Conservation (phyloP, 169 alveolate genomes). For the Plasmodium cynomolgi region DNA sequence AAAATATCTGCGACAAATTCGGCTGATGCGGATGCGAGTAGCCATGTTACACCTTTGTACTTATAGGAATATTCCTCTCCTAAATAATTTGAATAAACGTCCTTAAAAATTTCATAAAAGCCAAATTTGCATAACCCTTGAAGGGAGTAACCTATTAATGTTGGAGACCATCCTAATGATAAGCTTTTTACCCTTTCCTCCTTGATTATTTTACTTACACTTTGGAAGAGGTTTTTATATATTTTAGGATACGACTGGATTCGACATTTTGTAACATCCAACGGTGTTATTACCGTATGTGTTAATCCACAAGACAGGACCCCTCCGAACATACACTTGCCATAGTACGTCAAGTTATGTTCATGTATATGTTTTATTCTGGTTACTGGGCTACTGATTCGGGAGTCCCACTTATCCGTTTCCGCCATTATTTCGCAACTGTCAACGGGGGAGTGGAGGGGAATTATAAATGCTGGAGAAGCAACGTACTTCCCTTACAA, state of each 20-base stretch:
- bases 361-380: slow-evolving; percentile 80
- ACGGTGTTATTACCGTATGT: slow-evolving; percentile 95
- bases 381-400: slow-evolving; percentile 78
- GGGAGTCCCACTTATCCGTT: slow-evolving; percentile 78
- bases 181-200: slow-evolving; percentile 94
- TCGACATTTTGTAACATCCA: slow-evolving; percentile 97
- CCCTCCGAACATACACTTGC: slow-evolving; percentile 97
- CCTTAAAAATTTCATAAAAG: slow-evolving; percentile 97
- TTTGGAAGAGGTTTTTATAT: slow-evolving; percentile 87
- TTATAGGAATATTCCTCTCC: slow-evolving; percentile 91
- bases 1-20: slow-evolving; percentile 98
- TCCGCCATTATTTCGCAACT: slow-evolving; percentile 14
- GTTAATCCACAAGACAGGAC: slow-evolving; percentile 97
- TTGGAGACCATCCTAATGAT: slow-evolving; percentile 97
- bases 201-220: slow-evolving; percentile 81
- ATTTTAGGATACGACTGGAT: slow-evolving; percentile 94
- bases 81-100: slow-evolving; percentile 87
- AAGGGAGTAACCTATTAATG: slow-evolving; percentile 96
- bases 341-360: slow-evolving; percentile 88
- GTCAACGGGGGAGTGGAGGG: not conserved
- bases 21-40: slow-evolving; percentile 98
- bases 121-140: slow-evolving; percentile 99
- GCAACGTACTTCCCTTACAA: not conserved
- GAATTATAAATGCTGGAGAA: not conserved
- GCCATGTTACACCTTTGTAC: slow-evolving; percentile 94